Evolutionary conservation across 495 filamentous ascomycete species (phyloP), one percentile per base, ranked within the genome.

Genomic region (Halenospora varia): DNA sequence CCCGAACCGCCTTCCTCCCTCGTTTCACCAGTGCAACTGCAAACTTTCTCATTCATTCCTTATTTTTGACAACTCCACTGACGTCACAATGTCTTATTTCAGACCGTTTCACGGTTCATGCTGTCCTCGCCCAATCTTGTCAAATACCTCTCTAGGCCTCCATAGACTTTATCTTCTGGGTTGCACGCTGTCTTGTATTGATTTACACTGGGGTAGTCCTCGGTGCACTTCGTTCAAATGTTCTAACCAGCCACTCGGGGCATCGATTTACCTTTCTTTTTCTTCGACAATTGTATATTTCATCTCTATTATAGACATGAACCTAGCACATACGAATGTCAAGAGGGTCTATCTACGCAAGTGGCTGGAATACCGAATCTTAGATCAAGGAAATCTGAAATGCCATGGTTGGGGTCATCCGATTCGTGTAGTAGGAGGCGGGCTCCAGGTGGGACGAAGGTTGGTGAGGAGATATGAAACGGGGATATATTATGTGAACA

Each of bases 131-230:
- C 8, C n/a, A 46, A 46, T 46, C 17, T 24, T 25, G 8, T 19
- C 10, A 56, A 44, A 48, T 48, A 35, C 29, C 46, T n/a, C 18
- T 48, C 44, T 35, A 35, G 45, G 41, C 39, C 39, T 17, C 35
- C 19, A 29, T 15, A 19, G 39, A 42, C 47, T 50, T 45, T 20
- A 35, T 24, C 17, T 17, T 39, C 55, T 40, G 17, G 47, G 35
- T 17, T 48, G 40, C 57, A 53, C 57, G 57, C 46, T 22, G 49
- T 29, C 51, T 8, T 59, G 50, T 50, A 54, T 59, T 35, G 44
- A 59, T 53, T 39, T 59, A 10, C 41, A 50, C 41, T 8, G 51
- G 41, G 57, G 25, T 53, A 49, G 44, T 24, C 57, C 44, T 47
- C 26, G 39, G 22, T 1, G 19, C 35, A 42, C 0, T 8, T 26